Evolutionary conservation across 768 basidiomycete species (phyloP).

Genomic region (Sutorius australiensis): DNA sequence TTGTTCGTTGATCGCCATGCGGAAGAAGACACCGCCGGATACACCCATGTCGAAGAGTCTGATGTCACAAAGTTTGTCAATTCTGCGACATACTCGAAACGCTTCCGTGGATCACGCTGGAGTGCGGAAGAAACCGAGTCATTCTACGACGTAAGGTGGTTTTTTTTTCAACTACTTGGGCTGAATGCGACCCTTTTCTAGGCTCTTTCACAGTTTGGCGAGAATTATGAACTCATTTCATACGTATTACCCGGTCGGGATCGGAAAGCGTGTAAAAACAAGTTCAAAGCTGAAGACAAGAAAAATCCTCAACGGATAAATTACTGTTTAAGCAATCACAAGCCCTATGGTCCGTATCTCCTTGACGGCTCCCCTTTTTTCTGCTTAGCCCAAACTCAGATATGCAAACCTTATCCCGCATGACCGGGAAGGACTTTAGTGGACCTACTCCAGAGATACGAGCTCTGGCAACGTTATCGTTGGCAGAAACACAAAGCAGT

Average conservation of each 20-base stretch:
- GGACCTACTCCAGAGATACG: slow-evolving; percentile 73
- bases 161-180: background rate
- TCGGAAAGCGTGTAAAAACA: slow-evolving; percentile 87
- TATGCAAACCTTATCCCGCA: slow-evolving; percentile 65
- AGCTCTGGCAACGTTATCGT: slow-evolving; percentile 34
- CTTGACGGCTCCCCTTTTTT: background rate
- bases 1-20: slow-evolving; percentile 70
- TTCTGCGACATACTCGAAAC: slow-evolving; percentile 75
- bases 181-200: slow-evolving; percentile 30
- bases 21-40: slow-evolving; percentile 65
- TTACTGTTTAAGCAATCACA: slow-evolving; percentile 66
- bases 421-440: slow-evolving; percentile 85
- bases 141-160: slow-evolving; percentile 70
- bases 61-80: slow-evolving; percentile 86
- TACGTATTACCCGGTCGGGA: slow-evolving; percentile 81
- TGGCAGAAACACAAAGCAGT: slow-evolving; percentile 26
- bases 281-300: slow-evolving; percentile 88
- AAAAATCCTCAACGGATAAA: slow-evolving; percentile 74
- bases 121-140: slow-evolving; percentile 84
- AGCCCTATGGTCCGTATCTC: slow-evolving; percentile 63
- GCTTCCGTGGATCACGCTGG: slow-evolving; percentile 82
- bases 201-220: slow-evolving; percentile 88
- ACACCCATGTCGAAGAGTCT: slow-evolving; percentile 77
- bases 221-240: slow-evolving; percentile 91
- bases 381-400: slow-evolving; percentile 39